A percentile compares a stretch with the other conserved stretches of the same genome.
phyloP scores from a whole-genome alignment of 495 filamentous ascomycete genomes.

The Tuber melanosporum region DNA sequence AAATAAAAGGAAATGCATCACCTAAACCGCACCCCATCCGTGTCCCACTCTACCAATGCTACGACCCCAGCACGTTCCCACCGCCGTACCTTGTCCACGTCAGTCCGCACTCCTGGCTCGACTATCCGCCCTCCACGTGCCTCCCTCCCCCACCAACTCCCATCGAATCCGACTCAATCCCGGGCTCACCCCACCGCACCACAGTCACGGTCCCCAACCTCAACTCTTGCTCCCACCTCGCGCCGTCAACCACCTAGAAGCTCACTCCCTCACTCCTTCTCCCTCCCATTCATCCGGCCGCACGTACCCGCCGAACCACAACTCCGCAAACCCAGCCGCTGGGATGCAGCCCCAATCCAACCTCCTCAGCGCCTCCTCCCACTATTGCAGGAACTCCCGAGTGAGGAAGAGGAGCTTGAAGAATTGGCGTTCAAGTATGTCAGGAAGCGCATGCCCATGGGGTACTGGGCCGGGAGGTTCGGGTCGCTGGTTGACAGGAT shows the following conservation, averaged over 20 bases:
- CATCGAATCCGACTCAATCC: neutral
- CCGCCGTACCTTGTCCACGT: conserved; percentile 1
- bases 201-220: neutral
- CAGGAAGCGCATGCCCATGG: neutral
- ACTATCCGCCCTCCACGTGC: neutral
- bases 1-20: conserved; percentile 2
- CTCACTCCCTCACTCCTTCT: neutral
- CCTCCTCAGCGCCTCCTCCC: neutral
- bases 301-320: neutral
- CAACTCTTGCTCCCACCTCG: neutral
- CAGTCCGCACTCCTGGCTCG: neutral
- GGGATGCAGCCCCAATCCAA: neutral
- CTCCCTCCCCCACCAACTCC: neutral
- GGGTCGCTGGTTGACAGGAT: neutral
- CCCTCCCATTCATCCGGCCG: neutral
- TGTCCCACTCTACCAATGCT: neutral
- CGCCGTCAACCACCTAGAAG: neutral
- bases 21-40: neutral
- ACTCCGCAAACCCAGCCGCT: neutral
- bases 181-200: neutral
- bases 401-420: neutral
- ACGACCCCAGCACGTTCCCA: neutral
- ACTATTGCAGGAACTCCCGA: neutral
- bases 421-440: neutral
- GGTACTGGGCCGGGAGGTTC: neutral